These are phyloP conservation scores for Trametes sanguinea DNA, from an alignment of 768 basidiomycete genomes.

Conservation along the genomic window DNA sequence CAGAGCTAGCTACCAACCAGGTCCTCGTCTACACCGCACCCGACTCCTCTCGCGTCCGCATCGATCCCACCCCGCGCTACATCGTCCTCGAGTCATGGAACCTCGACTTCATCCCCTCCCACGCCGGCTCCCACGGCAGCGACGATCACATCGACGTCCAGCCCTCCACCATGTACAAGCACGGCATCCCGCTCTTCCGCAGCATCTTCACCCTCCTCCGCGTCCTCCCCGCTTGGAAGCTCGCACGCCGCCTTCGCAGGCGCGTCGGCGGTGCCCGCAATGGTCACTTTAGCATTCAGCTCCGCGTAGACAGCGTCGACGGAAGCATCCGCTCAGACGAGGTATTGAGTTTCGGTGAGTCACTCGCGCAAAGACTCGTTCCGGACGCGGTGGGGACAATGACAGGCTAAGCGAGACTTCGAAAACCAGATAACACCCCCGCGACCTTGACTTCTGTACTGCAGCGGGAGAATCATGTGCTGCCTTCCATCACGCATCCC, in stretches of 20 bases:
- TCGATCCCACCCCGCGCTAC: slow-evolving; percentile 67
- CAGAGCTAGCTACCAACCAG: slow-evolving; percentile 68
- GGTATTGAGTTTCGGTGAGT: slow-evolving; percentile 44
- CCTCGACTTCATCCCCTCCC: slow-evolving; percentile 44
- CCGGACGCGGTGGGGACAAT: background rate
- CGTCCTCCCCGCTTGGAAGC: slow-evolving; percentile 76
- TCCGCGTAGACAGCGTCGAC: slow-evolving; percentile 45
- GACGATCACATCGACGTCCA: slow-evolving; percentile 49
- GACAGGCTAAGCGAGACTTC: slow-evolving; percentile 16
- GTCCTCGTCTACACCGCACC: slow-evolving; percentile 69
- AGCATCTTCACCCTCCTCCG: slow-evolving; percentile 73
- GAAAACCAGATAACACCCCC: slow-evolving; percentile 40
- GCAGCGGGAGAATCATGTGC: slow-evolving; percentile 55
- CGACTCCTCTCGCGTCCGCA: slow-evolving; percentile 58
- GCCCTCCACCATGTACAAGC: slow-evolving; percentile 81
- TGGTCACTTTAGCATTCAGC: slow-evolving; percentile 49
- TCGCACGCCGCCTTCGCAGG: slow-evolving; percentile 59
- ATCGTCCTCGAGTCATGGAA: slow-evolving; percentile 77
- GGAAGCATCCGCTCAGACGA: slow-evolving; percentile 26
- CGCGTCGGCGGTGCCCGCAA: slow-evolving; percentile 43
- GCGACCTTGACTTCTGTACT: slow-evolving; percentile 44
- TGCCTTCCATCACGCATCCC: slow-evolving; percentile 70
- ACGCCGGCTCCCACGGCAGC: slow-evolving; percentile 15
- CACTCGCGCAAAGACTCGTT: slow-evolving; percentile 14
- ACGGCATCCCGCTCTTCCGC: slow-evolving; percentile 80